A percentile compares a stretch with the other conserved stretches of the same genome.
phyloP scores from a whole-genome alignment of 179 eudicot genomes.

The Silene coronaria region DNA sequence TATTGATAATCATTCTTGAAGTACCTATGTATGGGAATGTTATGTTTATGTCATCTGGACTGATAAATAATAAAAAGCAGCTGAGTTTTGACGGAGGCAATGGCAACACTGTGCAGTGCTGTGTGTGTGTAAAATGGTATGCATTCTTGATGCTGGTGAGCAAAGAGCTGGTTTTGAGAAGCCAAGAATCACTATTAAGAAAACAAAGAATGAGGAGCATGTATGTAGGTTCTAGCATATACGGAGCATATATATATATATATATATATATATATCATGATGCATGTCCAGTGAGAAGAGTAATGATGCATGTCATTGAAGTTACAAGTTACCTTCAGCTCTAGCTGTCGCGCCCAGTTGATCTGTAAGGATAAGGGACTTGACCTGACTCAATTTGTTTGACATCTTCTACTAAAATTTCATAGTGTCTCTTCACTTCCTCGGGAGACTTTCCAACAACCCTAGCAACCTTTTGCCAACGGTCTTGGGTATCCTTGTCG shows the following conservation, averaged over 20 bases:
- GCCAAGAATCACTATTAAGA: too few relatives aligned
- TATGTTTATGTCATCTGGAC: background rate
- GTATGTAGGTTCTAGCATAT: too few relatives aligned
- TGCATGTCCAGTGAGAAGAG: too few relatives aligned
- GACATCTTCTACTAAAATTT: slow-evolving; percentile 36
- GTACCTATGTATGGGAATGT: background rate
- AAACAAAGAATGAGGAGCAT: too few relatives aligned
- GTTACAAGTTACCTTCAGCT: slow-evolving; percentile 21
- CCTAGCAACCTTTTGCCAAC: slow-evolving; percentile 42
- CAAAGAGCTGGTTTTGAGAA: too few relatives aligned
- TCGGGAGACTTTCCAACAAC: slow-evolving; percentile 40
- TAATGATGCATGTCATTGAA: slow-evolving; percentile 11
- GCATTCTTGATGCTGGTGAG: too few relatives aligned
- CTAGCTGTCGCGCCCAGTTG: slow-evolving; percentile 21
- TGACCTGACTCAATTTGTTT: slow-evolving; percentile 35
- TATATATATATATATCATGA: too few relatives aligned
- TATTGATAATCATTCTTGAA: background rate
- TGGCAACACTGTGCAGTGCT: background rate
- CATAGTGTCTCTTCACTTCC: slow-evolving; percentile 45
- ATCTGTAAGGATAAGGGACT: slow-evolving; percentile 37
- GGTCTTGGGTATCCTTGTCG: slow-evolving; percentile 37
- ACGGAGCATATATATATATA: too few relatives aligned
- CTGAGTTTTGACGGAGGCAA: background rate
- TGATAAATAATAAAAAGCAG: background rate
- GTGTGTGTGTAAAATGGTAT: too few relatives aligned